Evolutionary conservation across 78 protist species (phyloP), one percentile per base, ranked within the genome.

Genomic region (Planoprotostelium fungivorum): DNA sequence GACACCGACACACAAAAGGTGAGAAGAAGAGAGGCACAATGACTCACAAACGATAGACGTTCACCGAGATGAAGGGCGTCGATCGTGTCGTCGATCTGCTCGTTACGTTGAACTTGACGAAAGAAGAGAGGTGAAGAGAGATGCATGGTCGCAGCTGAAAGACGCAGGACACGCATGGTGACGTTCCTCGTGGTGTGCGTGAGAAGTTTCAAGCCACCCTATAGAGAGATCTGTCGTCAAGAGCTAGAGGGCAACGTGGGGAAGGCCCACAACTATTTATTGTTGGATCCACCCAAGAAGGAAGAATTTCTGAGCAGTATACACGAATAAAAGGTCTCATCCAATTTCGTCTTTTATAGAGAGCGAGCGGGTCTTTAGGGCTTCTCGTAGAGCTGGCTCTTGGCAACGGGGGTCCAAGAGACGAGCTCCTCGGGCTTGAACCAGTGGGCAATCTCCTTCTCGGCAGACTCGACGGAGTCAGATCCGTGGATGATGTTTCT

Each of bases 401-500:
- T 51, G 73, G 5, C 16, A 16, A 51, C 73, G 73, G 73, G 73
- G 73, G 5, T 51, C 73, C 73, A 51, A 35, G 88, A 36, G 90
- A 87, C 39, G 34, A 90, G 35, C 85, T 95, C 94, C 39, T 88
- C 51, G 28, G 39, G 83, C 38, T 37, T 37, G 95, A 96, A 96
- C 95, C 95, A 95, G 63, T 95, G 39, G 35, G 88, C 35, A 31
- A 96, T 91, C 86, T 96, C 98, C 38, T 38, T 35, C 31, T 83
- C 84, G 34, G 97, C 96, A 37, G 89, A 83, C 73, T 87, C 94
- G 16, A 86, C 91, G 29, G 95, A 63, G 85, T 95, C 97, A 87
- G 96, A 91, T 35, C 97, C 96, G 94, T 97, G 98, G 92, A 94
- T 91, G 84, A 94, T 51, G 63, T 97, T 97, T n/a, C 94, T 38